These are phyloP conservation scores for Euphorbia peplus DNA, from an alignment of 345 rosid genomes.

Conservation along the genomic window DNA sequence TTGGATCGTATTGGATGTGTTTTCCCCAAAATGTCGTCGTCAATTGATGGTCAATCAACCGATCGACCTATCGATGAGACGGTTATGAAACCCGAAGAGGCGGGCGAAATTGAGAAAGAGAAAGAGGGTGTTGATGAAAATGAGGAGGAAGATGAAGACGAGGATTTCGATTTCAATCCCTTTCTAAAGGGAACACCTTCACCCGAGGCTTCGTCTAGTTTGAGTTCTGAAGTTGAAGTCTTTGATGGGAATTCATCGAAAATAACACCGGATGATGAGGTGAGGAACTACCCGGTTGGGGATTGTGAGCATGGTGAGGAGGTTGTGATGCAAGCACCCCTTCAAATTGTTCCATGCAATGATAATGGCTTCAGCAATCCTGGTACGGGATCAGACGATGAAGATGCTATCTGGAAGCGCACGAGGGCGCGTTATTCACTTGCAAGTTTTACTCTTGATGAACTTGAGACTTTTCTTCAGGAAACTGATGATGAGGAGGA, in stretches of 20 bases:
- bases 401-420: conserved; percentile 82
- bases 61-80: conserved; percentile 24
- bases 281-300: conserved; percentile 27
- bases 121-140: background rate
- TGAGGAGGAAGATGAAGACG: conserved; percentile 63
- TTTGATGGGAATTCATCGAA: conserved; percentile 34
- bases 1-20: background rate
- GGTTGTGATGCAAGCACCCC: conserved; percentile 26
- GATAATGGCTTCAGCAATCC: conserved; percentile 23
- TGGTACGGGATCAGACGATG: conserved; percentile 34
- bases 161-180: conserved; percentile 83
- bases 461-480: conserved; percentile 90
- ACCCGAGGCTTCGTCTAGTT: conserved; percentile 78
- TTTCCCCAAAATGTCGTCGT: conserved; percentile 22
- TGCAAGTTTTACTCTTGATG: conserved; percentile 82
- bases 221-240: conserved; percentile 74
- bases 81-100: conserved; percentile 11
- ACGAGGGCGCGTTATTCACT: conserved; percentile 91
- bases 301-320: conserved; percentile 40
- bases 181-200: conserved; percentile 67
- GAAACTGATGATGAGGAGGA: conserved; percentile 94
- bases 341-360: conserved; percentile 14
- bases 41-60: conserved; percentile 18
- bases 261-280: conserved; percentile 8
- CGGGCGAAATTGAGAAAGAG: background rate